Evolutionary conservation across 2,329 filamentous ascomycete genomes (phyloP).

Genomic region (Penicillium thymicola): DNA sequence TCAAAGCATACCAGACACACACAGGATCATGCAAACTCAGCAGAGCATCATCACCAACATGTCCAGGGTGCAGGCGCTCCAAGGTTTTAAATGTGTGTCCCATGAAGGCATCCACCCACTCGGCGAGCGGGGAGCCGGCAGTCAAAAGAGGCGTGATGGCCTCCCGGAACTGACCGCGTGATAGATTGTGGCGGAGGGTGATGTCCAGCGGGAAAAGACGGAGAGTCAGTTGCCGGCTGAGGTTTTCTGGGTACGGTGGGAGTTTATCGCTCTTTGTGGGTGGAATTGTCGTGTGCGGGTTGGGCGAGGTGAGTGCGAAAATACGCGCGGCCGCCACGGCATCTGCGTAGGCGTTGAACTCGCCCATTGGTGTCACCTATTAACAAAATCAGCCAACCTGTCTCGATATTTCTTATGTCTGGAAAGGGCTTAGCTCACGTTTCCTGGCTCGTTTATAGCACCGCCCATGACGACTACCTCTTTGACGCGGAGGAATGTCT

Average conservation of each 20-base stretch:
- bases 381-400: slow-evolving; percentile 31
- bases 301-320: slow-evolving; percentile 71
- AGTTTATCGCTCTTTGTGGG: slow-evolving; percentile 51
- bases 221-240: slow-evolving; percentile 63
- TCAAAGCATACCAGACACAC: slow-evolving; percentile 74
- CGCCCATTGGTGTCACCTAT: slow-evolving; percentile 65
- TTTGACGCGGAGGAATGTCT: slow-evolving; percentile 82
- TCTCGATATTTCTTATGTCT: neutral
- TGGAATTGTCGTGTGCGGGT: slow-evolving; percentile 77
- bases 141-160: slow-evolving; percentile 55
- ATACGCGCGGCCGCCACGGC: slow-evolving; percentile 71
- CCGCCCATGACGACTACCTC: slow-evolving; percentile 97
- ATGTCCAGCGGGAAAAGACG: slow-evolving; percentile 75
- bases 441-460: slow-evolving; percentile 73
- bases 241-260: slow-evolving; percentile 59
- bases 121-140: slow-evolving; percentile 67
- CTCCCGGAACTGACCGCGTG: slow-evolving; percentile 56
- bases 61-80: slow-evolving; percentile 57
- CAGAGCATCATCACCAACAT: slow-evolving; percentile 49
- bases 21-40: slow-evolving; percentile 74
- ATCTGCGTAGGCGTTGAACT: slow-evolving; percentile 96
- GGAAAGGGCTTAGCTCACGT: slow-evolving; percentile 49
- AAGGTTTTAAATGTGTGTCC: slow-evolving; percentile 68
- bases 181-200: slow-evolving; percentile 67
- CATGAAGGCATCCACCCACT: slow-evolving; percentile 71